These are phyloP conservation scores for Papiliotrema fonsecae DNA, from an alignment of 1,284 basidiomycete species.

Conservation along the genomic window DNA sequence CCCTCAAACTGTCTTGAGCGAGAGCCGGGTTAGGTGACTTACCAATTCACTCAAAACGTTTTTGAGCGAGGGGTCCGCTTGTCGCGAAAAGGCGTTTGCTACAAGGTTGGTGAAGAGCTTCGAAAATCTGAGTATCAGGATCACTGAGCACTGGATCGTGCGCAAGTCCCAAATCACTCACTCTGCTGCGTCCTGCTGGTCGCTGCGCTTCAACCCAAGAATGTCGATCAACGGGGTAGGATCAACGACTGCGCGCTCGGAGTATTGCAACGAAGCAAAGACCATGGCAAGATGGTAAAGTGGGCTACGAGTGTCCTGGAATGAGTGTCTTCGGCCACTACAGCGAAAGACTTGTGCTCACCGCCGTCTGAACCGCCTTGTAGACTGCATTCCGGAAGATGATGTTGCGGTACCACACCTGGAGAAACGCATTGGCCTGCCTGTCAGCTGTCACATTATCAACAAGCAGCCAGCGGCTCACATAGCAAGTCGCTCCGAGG, in stretches of 20 bases:
- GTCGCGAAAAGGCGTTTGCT: constrained; percentile 71
- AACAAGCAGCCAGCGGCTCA: constrained; percentile 13
- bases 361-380: constrained; percentile 55
- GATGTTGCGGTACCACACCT: constrained; percentile 68
- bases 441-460: neutral
- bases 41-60: constrained; percentile 69
- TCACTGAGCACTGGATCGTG: neutral
- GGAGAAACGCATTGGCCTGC: constrained; percentile 77
- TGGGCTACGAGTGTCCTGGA: constrained; percentile 3
- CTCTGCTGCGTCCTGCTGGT: constrained; percentile 95
- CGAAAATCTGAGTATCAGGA: constrained; percentile 62
- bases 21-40: constrained; percentile 7
- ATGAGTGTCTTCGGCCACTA: neutral
- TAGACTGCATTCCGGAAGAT: constrained; percentile 60
- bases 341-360: constrained; percentile 18
- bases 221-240: constrained; percentile 76
- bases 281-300: constrained; percentile 51
- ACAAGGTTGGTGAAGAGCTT: constrained; percentile 88
- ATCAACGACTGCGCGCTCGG: constrained; percentile 66
- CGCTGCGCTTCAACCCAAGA: constrained; percentile 66
- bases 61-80: constrained; percentile 55
- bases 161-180: constrained; percentile 47
- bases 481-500: constrained; percentile 87
- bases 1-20: constrained; percentile 68
- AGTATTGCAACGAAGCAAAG: constrained; percentile 72